phyloP scores from a whole-genome alignment of 148 eudicot species.

The Fallopia convolvulus region DNA sequence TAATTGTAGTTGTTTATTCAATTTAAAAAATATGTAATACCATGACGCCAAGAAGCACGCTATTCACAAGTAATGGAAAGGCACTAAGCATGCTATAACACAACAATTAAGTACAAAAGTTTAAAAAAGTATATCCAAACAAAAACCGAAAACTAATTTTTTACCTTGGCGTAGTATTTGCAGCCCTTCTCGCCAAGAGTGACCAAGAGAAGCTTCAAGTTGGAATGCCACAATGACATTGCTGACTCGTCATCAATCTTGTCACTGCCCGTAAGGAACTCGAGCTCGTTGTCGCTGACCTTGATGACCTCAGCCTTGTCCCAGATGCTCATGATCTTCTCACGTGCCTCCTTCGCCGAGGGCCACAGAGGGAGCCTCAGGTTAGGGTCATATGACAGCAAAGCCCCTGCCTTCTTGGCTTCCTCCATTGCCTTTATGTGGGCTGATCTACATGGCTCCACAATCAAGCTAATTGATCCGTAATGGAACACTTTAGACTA shows the following conservation, averaged over 20 bases:
- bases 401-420: conserved; percentile 70
- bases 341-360: conserved; percentile 53
- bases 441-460: conserved; percentile 91
- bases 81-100: not conserved
- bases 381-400: conserved; percentile 87
- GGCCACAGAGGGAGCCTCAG: conserved; percentile 83
- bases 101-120: not conserved
- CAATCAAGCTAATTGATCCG: conserved; percentile 86
- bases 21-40: not conserved
- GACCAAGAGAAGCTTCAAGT: conserved; percentile 70
- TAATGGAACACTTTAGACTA: conserved; percentile 78
- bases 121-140: no score
- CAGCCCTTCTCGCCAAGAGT: conserved; percentile 95
- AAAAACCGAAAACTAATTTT: no score
- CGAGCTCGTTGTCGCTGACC: conserved; percentile 74
- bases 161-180: conserved; percentile 79
- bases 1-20: not conserved
- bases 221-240: conserved; percentile 69
- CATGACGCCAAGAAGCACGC: conserved; percentile 3
- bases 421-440: conserved; percentile 85
- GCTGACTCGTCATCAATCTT: conserved; percentile 61
- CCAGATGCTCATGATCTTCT: conserved; percentile 89
- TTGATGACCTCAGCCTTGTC: conserved; percentile 77
- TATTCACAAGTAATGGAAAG: not conserved
- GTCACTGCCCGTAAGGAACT: conserved; percentile 58